These are phyloP conservation scores for Trichoderma sp. DNA, from an alignment of 2,329 filamentous ascomycete genomes.

Conservation along the genomic window DNA sequence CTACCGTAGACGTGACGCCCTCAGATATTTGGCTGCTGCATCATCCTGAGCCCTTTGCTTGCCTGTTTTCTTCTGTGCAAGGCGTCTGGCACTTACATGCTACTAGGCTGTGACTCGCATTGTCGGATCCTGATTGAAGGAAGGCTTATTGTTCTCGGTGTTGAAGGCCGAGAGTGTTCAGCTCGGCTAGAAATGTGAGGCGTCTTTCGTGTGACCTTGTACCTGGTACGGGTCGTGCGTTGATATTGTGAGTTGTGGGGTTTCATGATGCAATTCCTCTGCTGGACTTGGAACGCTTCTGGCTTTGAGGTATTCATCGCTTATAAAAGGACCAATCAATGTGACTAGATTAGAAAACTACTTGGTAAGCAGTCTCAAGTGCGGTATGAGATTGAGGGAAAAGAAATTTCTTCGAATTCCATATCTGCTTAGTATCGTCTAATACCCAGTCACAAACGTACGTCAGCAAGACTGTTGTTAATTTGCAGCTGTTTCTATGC, in stretches of 20 bases:
- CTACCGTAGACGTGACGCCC: neutral
- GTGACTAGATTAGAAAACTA: neutral
- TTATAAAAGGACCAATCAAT: neutral
- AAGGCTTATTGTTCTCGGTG: neutral
- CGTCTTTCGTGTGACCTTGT: neutral
- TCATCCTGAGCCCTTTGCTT: neutral
- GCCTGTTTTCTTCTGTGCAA: neutral
- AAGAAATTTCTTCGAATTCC: neutral
- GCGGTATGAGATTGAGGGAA: neutral
- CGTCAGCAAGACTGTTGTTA: neutral
- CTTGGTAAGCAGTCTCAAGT: neutral
- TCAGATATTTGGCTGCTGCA: neutral
- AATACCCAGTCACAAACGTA: too few species aligned
- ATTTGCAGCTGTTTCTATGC: neutral
- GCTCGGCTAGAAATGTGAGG: neutral
- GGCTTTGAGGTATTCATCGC: neutral
- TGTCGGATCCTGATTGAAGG: neutral
- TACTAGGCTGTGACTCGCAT: neutral
- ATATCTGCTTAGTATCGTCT: neutral
- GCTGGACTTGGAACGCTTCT: neutral
- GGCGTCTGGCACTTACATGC: neutral
- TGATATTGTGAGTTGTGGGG: neutral
- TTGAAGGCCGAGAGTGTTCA: neutral
- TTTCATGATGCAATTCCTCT: neutral
- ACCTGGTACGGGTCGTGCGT: neutral